Base-by-base conservation (phyloP, 306 rosid genomes). In the Herpetospermum pedunculosum region DNA sequence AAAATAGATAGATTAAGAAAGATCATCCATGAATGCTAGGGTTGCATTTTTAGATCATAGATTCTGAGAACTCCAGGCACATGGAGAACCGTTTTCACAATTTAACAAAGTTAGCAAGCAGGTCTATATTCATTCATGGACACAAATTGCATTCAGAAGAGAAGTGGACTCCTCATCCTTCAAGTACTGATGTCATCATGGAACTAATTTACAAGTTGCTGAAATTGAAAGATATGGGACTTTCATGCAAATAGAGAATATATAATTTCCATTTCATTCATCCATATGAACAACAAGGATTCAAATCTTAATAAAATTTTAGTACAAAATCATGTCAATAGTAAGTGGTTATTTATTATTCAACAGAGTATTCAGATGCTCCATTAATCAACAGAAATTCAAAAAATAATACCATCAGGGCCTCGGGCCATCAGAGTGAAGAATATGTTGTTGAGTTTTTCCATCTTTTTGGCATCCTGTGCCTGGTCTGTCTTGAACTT, bases 361-460 rank as follows among this genome's bases (percentile, higher is more conserved):
- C 37, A 26, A 35, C 50, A 46, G 23, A n/a, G 29, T 6, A 46
- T 44, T 67, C 16, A 78, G 4, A 54, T 76, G 72, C 15, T 38
- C 60, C 50, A 70, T 26, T 44, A 54, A 59, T 50, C 16, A 35
- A 67, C 11, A 65, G 8, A 43, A 68, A 43, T 15, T 6, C 23
- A 1, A 73, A 71, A 29, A 80, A 75, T 57, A 8, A 65, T 77
- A 93, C 97, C 95, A 64, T 91, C 91, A 68, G 99, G 99, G 76
- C 97, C 97, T 73, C 97, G 84, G 38, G 97, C 89, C 97, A 94
- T 94, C 85, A 91, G 77, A 67, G 99, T 80, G 86, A 91, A 94
- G 85, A 94, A 91, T 78, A 91, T 84, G 81, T 88, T 91, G 72
- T 94, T 89, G 3, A 89, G 88, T 77, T 85, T 89, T 76, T 86